A percentile compares a stretch with the other conserved stretches of the same genome.
Conservation (phyloP, 192 early-diverging fungal species). For the Umbelopsis ramanniana region DNA sequence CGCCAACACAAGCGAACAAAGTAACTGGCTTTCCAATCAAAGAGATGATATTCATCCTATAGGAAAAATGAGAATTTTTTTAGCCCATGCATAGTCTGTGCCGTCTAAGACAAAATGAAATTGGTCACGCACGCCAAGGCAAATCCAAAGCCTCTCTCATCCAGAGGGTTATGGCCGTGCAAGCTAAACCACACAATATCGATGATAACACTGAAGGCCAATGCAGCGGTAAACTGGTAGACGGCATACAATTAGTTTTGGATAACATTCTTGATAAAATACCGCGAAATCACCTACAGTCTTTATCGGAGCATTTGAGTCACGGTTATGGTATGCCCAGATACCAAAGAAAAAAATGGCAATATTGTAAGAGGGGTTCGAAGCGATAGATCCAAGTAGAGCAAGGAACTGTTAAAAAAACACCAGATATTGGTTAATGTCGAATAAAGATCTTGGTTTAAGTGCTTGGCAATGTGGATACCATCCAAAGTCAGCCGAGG, state of each 20-base stretch:
- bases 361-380: slow-evolving; percentile 54
- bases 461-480: too few species aligned
- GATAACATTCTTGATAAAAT: not conserved
- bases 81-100: not conserved
- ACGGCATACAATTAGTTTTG: not conserved
- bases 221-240: slow-evolving; percentile 50
- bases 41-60: slow-evolving; percentile 44
- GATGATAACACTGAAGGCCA: slow-evolving; percentile 49
- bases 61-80: slow-evolving; percentile 18
- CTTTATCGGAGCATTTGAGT: slow-evolving; percentile 55
- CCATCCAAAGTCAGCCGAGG: too few species aligned
- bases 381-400: slow-evolving; percentile 50
- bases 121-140: slow-evolving; percentile 27
- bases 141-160: slow-evolving; percentile 48
- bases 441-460: too few species aligned
- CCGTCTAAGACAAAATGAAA: not conserved
- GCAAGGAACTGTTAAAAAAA: slow-evolving; percentile 43
- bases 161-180: slow-evolving; percentile 43
- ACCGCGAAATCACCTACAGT: slow-evolving; percentile 33
- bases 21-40: slow-evolving; percentile 51
- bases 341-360: slow-evolving; percentile 58
- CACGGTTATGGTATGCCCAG: slow-evolving; percentile 54
- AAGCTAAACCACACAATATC: slow-evolving; percentile 54
- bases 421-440: not conserved
- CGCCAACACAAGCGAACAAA: slow-evolving; percentile 49